A percentile compares a stretch with the other conserved stretches of the same genome.
Conservation (phyloP, 805 yeast species). For the Ogataea thermomethanolica region DNA sequence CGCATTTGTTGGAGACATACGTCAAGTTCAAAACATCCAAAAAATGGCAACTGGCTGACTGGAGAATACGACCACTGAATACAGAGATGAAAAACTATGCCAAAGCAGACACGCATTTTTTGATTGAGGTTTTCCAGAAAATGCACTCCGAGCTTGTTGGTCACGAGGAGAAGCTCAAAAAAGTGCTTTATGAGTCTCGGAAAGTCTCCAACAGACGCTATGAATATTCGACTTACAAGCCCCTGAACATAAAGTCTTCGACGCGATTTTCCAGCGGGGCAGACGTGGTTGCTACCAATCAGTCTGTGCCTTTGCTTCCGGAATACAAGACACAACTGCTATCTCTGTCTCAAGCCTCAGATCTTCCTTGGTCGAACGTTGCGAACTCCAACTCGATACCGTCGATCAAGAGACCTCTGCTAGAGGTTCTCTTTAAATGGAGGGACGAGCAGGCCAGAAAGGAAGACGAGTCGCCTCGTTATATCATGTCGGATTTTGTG, state of each 20-base stretch:
- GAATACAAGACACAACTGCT: conserved; percentile 32
- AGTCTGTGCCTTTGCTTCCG: conserved; percentile 28
- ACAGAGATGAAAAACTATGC: conserved; percentile 80
- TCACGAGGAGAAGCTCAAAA: conserved; percentile 41
- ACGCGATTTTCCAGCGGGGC: conserved; percentile 16
- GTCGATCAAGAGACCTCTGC: conserved; percentile 46
- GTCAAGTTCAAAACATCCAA: conserved; percentile 87
- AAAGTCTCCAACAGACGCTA: conserved; percentile 76
- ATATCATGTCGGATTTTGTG: conserved; percentile 77
- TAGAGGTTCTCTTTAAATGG: conserved; percentile 71
- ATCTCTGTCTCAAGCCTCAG: conserved; percentile 47
- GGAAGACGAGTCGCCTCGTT: conserved; percentile 82
- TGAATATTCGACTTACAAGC: conserved; percentile 71
- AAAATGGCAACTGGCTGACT: conserved; percentile 93
- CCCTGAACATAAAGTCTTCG: conserved; percentile 21
- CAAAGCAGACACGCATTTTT: conserved; percentile 90
- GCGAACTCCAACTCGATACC: conserved; percentile 66
- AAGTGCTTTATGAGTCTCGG: conserved; percentile 71
- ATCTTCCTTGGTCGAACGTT: conserved; percentile 63
- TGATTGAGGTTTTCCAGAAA: conserved; percentile 74
- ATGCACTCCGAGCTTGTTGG: conserved; percentile 61
- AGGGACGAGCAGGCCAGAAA: conserved; percentile 73
- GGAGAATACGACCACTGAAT: conserved; percentile 88
- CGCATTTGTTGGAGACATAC: conserved; percentile 73
- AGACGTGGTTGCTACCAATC: conserved; percentile 28